Conservation (phyloP, 2,329 filamentous ascomycete genomes). For the Fusarium stilboides region DNA sequence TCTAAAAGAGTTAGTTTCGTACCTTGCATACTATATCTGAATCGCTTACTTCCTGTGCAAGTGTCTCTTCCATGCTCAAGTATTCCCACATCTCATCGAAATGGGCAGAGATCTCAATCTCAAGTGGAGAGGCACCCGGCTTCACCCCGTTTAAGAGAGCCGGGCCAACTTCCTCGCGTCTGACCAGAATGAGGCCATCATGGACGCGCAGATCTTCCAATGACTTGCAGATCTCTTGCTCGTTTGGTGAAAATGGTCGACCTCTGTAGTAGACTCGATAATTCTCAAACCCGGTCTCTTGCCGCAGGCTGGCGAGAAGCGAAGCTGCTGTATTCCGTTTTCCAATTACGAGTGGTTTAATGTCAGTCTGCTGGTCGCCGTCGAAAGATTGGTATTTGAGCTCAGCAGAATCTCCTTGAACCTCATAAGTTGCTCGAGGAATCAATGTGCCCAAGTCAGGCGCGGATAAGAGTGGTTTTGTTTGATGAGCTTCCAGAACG, state of each 20-base stretch:
- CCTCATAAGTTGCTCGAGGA: constrained; percentile 63
- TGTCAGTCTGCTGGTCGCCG: constrained; percentile 70
- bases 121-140: constrained; percentile 73
- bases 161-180: constrained; percentile 66
- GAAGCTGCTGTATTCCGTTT: constrained; percentile 79
- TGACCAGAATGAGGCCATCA: constrained; percentile 77
- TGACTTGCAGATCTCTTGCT: constrained; percentile 72
- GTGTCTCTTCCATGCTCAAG: constrained; percentile 78
- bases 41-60: constrained; percentile 74
- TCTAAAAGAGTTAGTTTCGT: constrained; percentile 58
- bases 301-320: constrained; percentile 75
- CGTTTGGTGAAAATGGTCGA: constrained; percentile 72
- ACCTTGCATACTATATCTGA: not conserved
- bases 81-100: constrained; percentile 89
- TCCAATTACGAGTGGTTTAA: constrained; percentile 76
- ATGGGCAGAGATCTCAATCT: constrained; percentile 84
- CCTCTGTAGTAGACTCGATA: constrained; percentile 82
- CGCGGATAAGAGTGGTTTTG: constrained; percentile 71
- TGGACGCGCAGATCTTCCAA: constrained; percentile 78
- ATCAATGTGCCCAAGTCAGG: constrained; percentile 71
- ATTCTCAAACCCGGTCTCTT: constrained; percentile 81
- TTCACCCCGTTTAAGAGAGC: constrained; percentile 62
- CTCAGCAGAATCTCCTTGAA: constrained; percentile 75
- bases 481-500: constrained; percentile 76
- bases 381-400: constrained; percentile 84